Evolutionary conservation across 2,329 filamentous ascomycete species (phyloP).

Genomic region (Microcera coccophila): DNA sequence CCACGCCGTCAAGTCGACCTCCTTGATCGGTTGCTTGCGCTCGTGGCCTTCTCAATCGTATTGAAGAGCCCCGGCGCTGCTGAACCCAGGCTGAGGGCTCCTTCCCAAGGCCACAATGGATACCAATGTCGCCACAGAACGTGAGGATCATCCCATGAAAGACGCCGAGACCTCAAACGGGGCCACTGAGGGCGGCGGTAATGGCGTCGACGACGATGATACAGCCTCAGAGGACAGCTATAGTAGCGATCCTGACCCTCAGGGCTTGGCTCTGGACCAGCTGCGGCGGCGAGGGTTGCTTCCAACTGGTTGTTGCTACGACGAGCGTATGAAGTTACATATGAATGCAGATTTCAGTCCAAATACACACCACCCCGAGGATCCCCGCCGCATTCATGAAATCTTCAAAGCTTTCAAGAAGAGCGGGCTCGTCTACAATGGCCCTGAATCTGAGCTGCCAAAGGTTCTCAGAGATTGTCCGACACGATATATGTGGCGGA

Average conservation of each 20-base stretch:
- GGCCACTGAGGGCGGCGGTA: conserved; percentile 12
- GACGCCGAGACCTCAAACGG: conserved; percentile 35
- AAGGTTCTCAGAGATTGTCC: conserved; percentile 51
- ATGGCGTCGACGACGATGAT: conserved; percentile 31
- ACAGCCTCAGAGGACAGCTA: conserved; percentile 33
- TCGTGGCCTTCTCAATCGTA: neutral
- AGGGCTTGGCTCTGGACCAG: conserved; percentile 36
- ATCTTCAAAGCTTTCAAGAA: conserved; percentile 88
- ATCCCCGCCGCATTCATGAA: conserved; percentile 84
- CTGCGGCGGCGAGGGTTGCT: conserved; percentile 48
- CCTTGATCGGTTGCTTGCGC: neutral
- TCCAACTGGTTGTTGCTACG: conserved; percentile 79
- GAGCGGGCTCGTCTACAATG: conserved; percentile 69
- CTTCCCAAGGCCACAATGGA: conserved; percentile 3
- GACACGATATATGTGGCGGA: conserved; percentile 67
- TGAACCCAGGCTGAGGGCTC: neutral
- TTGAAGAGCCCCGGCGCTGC: neutral
- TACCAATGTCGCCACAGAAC: conserved; percentile 35
- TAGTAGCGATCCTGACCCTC: conserved; percentile 35
- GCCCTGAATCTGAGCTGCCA: conserved; percentile 51
- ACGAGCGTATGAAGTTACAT: conserved; percentile 93
- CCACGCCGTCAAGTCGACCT: too few relatives aligned
- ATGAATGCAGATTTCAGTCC: conserved; percentile 74
- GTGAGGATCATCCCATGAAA: conserved; percentile 42
- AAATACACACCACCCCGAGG: conserved; percentile 85